Evolutionary conservation across 108 stramenopile species (phyloP).

Genomic region (Discostella stelligeroides): DNA sequence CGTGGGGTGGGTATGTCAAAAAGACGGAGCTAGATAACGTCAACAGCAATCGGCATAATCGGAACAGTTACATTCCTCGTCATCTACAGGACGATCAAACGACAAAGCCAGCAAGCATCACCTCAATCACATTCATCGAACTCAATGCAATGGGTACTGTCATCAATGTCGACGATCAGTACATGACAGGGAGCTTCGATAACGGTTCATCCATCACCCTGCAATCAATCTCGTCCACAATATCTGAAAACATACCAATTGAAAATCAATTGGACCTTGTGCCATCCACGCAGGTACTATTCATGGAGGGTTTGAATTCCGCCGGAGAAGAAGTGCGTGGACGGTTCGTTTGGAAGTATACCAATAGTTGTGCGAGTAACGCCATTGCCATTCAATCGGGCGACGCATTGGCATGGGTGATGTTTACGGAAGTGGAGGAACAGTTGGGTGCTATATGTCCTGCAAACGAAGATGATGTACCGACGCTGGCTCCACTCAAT

Average conservation of each 20-base stretch:
- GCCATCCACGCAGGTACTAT: conserved; percentile 26
- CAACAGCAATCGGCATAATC: background rate
- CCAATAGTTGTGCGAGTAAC: conserved; percentile 18
- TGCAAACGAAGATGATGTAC: background rate
- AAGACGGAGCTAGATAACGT: background rate
- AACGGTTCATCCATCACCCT: conserved; percentile 20
- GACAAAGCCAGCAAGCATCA: conserved; percentile 11
- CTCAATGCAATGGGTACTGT: conserved; percentile 11
- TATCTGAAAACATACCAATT: conserved; percentile 9
- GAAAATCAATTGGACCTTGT: conserved; percentile 25
- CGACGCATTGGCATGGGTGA: conserved; percentile 15
- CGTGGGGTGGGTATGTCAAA: background rate
- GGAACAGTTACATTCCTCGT: background rate
- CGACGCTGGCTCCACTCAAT: background rate
- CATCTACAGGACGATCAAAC: background rate
- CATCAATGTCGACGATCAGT: conserved; percentile 26
- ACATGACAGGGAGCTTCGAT: background rate
- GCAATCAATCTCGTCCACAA: background rate
- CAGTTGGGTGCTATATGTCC: background rate
- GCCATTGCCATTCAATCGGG: conserved; percentile 10
- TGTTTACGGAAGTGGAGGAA: conserved; percentile 2
- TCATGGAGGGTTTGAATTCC: conserved; percentile 25
- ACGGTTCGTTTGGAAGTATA: conserved; percentile 28
- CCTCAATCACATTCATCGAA: conserved; percentile 28
- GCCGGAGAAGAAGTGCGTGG: conserved; percentile 26